Evolutionary conservation across 2,329 filamentous ascomycete genomes (phyloP).

Genomic region (Botryosphaeria dothidea): DNA sequence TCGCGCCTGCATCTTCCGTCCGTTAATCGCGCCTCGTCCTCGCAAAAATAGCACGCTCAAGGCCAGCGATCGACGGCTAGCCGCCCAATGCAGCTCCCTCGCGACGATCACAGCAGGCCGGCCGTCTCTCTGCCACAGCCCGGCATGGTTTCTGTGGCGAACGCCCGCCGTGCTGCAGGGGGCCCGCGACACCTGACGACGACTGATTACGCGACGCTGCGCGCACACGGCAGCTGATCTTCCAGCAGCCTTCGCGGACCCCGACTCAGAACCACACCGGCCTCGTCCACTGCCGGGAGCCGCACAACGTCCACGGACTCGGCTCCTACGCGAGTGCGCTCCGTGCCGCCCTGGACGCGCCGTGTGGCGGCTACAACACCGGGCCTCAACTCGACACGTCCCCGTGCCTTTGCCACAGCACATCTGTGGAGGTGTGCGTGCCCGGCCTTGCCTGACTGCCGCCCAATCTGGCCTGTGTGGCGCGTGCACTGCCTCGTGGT

Average conservation of each 20-base stretch:
- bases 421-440: neutral
- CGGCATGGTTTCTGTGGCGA: constrained; percentile 5
- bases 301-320: constrained; percentile 2
- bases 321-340: constrained; percentile 6
- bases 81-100: constrained; percentile 6
- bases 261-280: neutral
- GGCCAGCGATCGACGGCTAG: constrained; percentile 9
- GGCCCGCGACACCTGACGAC: constrained; percentile 1
- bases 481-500: constrained; percentile 5
- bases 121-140: constrained; percentile 1
- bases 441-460: neutral
- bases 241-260: constrained; percentile 11
- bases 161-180: constrained; percentile 5
- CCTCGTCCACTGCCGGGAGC: neutral
- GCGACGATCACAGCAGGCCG: neutral
- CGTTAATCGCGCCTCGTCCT: constrained; percentile 1
- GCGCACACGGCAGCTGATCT: constrained; percentile 12
- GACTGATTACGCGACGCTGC: constrained; percentile 12
- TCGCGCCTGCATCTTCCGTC: neutral
- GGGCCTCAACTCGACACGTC: neutral
- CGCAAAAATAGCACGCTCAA: constrained; percentile 10
- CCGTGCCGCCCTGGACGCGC: neutral
- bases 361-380: constrained; percentile 3
- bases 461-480: neutral
- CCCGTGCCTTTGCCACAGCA: neutral